A percentile compares a stretch with the other conserved stretches of the same genome.
phyloP scores from a whole-genome alignment of 345 rosid genomes.

The Kernera saxatilis region DNA sequence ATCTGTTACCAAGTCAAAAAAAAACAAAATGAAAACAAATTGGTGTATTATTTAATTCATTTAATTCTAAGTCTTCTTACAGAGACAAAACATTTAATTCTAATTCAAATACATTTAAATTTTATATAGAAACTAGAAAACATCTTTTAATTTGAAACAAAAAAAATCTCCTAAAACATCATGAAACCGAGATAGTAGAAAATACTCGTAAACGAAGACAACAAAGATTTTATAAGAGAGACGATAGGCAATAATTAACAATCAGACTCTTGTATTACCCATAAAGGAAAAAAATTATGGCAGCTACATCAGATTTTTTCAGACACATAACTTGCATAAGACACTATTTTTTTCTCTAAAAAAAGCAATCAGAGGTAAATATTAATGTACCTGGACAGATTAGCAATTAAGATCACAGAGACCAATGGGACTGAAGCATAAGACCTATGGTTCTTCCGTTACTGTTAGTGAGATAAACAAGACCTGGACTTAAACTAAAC shows the following conservation, averaged over 20 bases:
- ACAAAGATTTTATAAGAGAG: background rate
- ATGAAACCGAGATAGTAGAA: too few species aligned
- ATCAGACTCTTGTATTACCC: background rate
- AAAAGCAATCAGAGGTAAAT: background rate
- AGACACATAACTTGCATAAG: background rate
- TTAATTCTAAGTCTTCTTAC: too few species aligned
- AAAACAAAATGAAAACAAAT: background rate
- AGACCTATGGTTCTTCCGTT: conserved; percentile 46
- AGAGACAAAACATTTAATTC: too few species aligned
- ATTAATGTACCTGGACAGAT: background rate
- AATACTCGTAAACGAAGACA: background rate
- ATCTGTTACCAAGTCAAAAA: background rate
- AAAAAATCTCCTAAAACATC: too few species aligned
- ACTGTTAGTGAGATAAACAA: conserved; percentile 49
- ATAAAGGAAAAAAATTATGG: background rate
- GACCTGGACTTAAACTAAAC: conserved; percentile 64
- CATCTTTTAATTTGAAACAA: too few species aligned
- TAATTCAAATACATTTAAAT: too few species aligned
- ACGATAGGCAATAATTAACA: background rate
- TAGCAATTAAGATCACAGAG: conserved; percentile 36
- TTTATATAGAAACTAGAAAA: too few species aligned
- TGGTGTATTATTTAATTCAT: background rate
- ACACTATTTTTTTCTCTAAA: background rate
- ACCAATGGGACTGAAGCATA: conserved; percentile 76
- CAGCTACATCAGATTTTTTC: too few species aligned